Evolutionary conservation across 805 yeast species (phyloP).

Genomic region (Yarrowia sp.): DNA sequence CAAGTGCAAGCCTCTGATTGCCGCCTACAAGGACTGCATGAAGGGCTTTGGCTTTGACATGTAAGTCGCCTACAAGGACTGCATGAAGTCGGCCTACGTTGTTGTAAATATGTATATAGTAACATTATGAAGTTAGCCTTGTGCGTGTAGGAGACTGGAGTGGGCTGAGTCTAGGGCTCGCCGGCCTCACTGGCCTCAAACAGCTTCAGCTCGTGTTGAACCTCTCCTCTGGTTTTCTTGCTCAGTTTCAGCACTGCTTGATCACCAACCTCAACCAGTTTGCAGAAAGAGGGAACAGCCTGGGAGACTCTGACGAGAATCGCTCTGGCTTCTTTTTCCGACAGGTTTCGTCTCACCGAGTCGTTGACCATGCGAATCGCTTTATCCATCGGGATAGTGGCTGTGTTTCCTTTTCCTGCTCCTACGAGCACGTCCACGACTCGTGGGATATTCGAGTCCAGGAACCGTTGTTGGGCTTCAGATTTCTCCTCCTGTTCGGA

Average conservation of each 20-base stretch:
- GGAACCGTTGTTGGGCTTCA: not conserved
- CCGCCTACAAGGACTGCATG: constrained; percentile 82
- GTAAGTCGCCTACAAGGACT: constrained; percentile 48
- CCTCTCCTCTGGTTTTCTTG: constrained; percentile 3
- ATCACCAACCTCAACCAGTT: constrained; percentile 1
- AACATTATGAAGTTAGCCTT: not conserved
- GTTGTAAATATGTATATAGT: constrained; percentile 15
- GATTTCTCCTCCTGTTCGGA: not conserved
- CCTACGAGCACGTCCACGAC: not conserved
- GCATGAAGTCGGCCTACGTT: constrained; percentile 58
- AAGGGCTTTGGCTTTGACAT: constrained; percentile 79
- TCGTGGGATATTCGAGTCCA: not conserved
- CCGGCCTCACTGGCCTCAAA: not conserved
- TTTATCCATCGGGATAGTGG: not conserved
- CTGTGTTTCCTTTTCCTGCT: not conserved
- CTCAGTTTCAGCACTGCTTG: not conserved
- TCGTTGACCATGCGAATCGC: constrained; percentile 1
- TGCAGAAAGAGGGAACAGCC: not conserved
- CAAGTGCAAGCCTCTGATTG: constrained; percentile 70
- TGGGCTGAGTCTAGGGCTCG: no score
- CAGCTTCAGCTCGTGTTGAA: not conserved
- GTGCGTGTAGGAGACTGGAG: no score
- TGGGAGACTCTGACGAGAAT: not conserved
- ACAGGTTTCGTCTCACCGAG: not conserved
- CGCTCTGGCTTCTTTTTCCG: not conserved